Evolutionary conservation across 2,329 filamentous ascomycete species (phyloP).

Genomic region (Epichloe aotearoae): DNA sequence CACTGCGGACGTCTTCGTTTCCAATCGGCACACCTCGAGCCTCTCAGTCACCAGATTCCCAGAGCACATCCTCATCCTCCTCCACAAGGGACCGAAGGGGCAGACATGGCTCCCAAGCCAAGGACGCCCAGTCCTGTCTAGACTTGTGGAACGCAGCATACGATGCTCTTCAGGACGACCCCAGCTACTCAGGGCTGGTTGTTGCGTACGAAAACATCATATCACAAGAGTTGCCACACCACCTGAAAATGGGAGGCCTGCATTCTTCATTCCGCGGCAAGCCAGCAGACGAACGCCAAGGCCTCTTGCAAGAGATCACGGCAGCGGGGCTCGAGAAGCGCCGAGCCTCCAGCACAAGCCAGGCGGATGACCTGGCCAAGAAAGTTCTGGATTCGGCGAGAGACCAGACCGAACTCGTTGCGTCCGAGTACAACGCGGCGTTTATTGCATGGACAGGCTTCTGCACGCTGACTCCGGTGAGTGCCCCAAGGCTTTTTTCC

Average conservation of each 20-base stretch:
- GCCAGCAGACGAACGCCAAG: conserved; percentile 14
- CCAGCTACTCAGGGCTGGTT: conserved; percentile 18
- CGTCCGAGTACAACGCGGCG: conserved; percentile 15
- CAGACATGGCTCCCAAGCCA: neutral
- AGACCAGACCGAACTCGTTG: conserved; percentile 13
- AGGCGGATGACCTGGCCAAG: conserved; percentile 16
- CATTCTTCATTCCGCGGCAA: conserved; percentile 13
- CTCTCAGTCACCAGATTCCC: conserved; percentile 1
- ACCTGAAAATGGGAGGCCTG: conserved; percentile 17
- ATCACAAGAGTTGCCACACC: conserved; percentile 20
- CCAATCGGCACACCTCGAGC: neutral
- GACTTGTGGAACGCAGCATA: conserved; percentile 24
- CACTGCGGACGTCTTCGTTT: neutral
- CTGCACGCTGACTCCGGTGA: conserved; percentile 24
- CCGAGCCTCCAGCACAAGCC: conserved; percentile 15
- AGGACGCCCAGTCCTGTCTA: conserved; percentile 9
- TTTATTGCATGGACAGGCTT: conserved; percentile 23
- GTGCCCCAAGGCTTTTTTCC: neutral
- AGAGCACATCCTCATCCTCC: neutral
- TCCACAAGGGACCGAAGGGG: neutral
- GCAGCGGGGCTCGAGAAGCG: conserved; percentile 17
- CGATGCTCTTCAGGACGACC: conserved; percentile 17
- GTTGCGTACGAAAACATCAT: conserved; percentile 24
- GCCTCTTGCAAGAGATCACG: conserved; percentile 18
- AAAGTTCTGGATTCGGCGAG: conserved; percentile 16